phyloP scores from a whole-genome alignment of 2,329 filamentous ascomycete species.

The Stagonosporopsis cucurbitacearum region DNA sequence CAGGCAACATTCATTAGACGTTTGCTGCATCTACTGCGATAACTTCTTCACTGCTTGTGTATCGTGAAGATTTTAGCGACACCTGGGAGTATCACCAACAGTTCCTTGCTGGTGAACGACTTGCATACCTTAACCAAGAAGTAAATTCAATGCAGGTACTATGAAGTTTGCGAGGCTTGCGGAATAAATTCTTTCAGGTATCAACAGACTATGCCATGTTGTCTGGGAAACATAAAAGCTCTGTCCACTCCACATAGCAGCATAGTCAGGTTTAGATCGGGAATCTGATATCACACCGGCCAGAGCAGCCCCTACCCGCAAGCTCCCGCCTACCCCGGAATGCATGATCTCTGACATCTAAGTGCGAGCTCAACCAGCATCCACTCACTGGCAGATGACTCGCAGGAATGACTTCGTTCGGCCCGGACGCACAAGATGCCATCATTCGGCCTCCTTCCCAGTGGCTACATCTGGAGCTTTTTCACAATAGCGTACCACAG shows the following conservation, averaged over 20 bases:
- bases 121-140: not conserved
- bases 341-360: not conserved
- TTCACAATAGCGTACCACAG: not conserved
- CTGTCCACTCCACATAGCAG: not conserved
- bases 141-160: not conserved
- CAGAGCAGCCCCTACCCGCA: not conserved
- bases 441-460: not conserved
- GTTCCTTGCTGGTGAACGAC: not conserved
- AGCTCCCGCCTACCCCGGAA: not conserved
- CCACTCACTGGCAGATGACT: not conserved
- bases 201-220: not conserved
- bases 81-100: slow-evolving; percentile 1
- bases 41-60: too few relatives aligned
- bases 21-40: too few relatives aligned
- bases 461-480: not conserved
- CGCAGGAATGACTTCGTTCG: slow-evolving; percentile 8
- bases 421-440: not conserved
- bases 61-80: too few relatives aligned
- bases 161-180: not conserved
- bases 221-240: not conserved
- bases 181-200: too few relatives aligned
- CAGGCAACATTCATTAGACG: too few relatives aligned
- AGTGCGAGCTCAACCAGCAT: not conserved
- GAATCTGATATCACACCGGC: not conserved
- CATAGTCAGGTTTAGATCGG: not conserved